Conservation (phyloP, 2,329 filamentous ascomycete genomes). For the Lecanoromycetidae sp. region DNA sequence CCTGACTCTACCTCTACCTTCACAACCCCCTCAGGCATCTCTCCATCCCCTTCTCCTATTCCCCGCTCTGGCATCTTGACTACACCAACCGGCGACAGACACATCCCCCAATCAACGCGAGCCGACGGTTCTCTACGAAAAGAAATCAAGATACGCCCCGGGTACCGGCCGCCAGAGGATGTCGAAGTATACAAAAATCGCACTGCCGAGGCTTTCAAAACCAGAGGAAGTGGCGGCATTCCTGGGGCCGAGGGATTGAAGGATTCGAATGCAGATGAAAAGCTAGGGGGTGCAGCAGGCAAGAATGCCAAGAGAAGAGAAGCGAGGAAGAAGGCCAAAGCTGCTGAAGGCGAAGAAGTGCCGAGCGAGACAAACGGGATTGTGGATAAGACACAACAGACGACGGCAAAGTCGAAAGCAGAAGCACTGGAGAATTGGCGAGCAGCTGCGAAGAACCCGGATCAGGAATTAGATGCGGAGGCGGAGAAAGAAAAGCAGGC, state of each 20-base stretch:
- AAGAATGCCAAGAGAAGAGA: slow-evolving; percentile 80
- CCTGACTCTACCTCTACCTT: neutral
- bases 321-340: slow-evolving; percentile 49
- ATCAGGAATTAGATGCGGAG: slow-evolving; percentile 47
- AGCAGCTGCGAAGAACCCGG: slow-evolving; percentile 7
- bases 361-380: neutral
- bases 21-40: neutral
- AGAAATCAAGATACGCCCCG: slow-evolving; percentile 86
- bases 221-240: slow-evolving; percentile 55
- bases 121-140: slow-evolving; percentile 84
- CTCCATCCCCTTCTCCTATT: slow-evolving; percentile 32
- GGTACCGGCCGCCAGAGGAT: slow-evolving; percentile 89
- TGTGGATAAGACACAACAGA: slow-evolving; percentile 18
- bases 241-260: slow-evolving; percentile 58
- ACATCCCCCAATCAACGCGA: slow-evolving; percentile 77
- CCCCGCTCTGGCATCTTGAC: slow-evolving; percentile 64
- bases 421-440: slow-evolving; percentile 23
- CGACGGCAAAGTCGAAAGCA: slow-evolving; percentile 24
- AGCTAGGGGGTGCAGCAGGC: slow-evolving; percentile 46
- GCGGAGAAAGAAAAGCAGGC: slow-evolving; percentile 85
- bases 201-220: slow-evolving; percentile 73
- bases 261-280: slow-evolving; percentile 37
- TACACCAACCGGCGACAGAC: slow-evolving; percentile 67
- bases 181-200: slow-evolving; percentile 93
- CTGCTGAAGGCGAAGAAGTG: slow-evolving; percentile 23